Conservation (phyloP, 345 rosid species). For the Syzygium jambos region DNA sequence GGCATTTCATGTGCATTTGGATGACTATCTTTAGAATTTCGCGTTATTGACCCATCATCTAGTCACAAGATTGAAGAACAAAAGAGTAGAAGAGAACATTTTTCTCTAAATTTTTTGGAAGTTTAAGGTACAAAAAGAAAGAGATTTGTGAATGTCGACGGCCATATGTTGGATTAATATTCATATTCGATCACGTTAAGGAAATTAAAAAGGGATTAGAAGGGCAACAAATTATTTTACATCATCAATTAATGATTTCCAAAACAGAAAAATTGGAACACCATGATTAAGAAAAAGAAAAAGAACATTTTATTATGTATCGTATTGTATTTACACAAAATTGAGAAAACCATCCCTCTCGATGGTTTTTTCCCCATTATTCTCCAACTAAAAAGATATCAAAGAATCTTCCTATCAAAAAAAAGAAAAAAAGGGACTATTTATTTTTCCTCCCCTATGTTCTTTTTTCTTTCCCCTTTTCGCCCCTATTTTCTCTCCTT, state of each 20-base stretch:
- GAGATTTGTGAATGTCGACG: too few relatives aligned
- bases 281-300: background rate
- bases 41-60: too few relatives aligned
- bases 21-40: too few relatives aligned
- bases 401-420: background rate
- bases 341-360: background rate
- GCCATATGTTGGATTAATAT: too few relatives aligned
- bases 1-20: too few relatives aligned
- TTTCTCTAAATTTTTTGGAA: too few relatives aligned
- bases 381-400: background rate
- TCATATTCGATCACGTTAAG: too few relatives aligned
- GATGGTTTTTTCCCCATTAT: background rate
- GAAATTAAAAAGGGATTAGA: too few relatives aligned
- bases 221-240: background rate
- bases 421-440: too few relatives aligned
- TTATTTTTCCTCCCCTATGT: background rate
- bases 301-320: background rate
- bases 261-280: background rate
- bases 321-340: background rate
- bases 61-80: too few relatives aligned
- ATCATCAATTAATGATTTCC: background rate
- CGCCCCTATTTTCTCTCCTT: background rate
- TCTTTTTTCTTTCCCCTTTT: background rate
- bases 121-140: too few relatives aligned
- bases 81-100: too few relatives aligned